Evolutionary conservation across 1,284 basidiomycete genomes (phyloP).

Genomic region (Microbotryum intermedium): DNA sequence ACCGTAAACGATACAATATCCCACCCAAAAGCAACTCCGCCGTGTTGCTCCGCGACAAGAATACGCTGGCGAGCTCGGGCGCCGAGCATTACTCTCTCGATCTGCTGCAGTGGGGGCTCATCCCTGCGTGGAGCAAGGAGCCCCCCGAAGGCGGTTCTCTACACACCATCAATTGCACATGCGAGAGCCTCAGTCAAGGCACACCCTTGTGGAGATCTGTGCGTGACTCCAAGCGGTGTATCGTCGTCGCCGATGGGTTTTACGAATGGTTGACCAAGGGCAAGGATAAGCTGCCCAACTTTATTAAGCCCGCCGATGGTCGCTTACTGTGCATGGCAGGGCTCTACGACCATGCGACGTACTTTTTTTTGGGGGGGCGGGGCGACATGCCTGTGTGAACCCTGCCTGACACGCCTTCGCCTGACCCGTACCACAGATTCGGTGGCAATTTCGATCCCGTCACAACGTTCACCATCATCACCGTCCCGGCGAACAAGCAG

Average conservation of each 20-base stretch:
- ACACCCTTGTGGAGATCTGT: constrained; percentile 15
- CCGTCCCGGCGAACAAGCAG: constrained; percentile 49
- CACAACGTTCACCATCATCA: constrained; percentile 83
- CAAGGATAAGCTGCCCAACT: constrained; percentile 62
- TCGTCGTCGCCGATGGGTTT: constrained; percentile 76
- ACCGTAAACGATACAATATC: constrained; percentile 35
- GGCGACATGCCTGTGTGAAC: neutral
- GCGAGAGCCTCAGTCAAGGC: constrained; percentile 67
- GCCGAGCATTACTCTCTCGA: constrained; percentile 44
- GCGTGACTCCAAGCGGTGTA: constrained; percentile 56
- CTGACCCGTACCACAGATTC: constrained; percentile 31
- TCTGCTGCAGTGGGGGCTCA: constrained; percentile 82
- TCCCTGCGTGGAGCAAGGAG: constrained; percentile 71
- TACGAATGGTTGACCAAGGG: constrained; percentile 85
- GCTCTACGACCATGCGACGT: constrained; percentile 64
- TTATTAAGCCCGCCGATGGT: constrained; percentile 57
- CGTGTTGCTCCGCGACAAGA: constrained; percentile 48
- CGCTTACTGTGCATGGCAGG: constrained; percentile 78
- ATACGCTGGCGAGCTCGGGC: neutral
- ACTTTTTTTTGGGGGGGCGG: no score
- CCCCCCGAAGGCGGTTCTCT: constrained; percentile 50
- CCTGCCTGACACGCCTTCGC: constrained; percentile 24
- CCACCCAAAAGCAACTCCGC: constrained; percentile 61
- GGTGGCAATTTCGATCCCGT: constrained; percentile 53
- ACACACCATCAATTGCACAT: constrained; percentile 81